A percentile compares a stretch with the other conserved stretches of the same genome.
phyloP scores from a whole-genome alignment of 371 early-diverging fungal genomes.

The Syncephalis plumigaleata region DNA sequence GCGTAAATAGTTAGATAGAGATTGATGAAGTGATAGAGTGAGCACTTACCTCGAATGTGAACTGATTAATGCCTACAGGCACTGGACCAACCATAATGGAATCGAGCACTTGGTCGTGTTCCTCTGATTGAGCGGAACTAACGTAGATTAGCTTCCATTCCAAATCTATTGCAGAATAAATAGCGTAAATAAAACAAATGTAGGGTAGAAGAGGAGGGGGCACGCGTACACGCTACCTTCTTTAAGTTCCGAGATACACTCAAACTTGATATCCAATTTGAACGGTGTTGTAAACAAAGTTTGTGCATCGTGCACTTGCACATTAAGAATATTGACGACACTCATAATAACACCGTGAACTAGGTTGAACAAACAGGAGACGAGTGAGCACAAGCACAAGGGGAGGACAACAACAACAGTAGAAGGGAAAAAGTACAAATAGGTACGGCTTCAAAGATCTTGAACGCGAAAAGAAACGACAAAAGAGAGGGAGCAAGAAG shows the following conservation, averaged over 20 bases:
- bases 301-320: constrained; percentile 73
- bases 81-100: constrained; percentile 91
- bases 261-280: constrained; percentile 92
- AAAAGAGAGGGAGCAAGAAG: no score
- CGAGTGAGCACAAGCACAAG: no score
- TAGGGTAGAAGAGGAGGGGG: background rate
- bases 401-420: no score
- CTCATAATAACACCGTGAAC: constrained; percentile 32
- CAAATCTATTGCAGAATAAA: constrained; percentile 67
- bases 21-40: background rate
- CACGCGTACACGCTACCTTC: constrained; percentile 43
- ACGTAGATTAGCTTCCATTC: constrained; percentile 95
- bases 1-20: no score
- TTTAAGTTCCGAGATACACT: constrained; percentile 70
- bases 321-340: constrained; percentile 66
- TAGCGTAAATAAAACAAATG: constrained; percentile 2
- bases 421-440: constrained; percentile 10
- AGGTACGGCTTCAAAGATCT: no score
- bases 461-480: constrained; percentile 12
- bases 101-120: constrained; percentile 87
- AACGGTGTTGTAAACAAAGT: constrained; percentile 60
- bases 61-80: constrained; percentile 91
- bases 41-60: constrained; percentile 63
- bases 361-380: no score
- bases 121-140: constrained; percentile 62